Evolutionary conservation across 2,329 filamentous ascomycete species (phyloP), one percentile per base, ranked within the genome.

Genomic region (Aspergillus sp.): DNA sequence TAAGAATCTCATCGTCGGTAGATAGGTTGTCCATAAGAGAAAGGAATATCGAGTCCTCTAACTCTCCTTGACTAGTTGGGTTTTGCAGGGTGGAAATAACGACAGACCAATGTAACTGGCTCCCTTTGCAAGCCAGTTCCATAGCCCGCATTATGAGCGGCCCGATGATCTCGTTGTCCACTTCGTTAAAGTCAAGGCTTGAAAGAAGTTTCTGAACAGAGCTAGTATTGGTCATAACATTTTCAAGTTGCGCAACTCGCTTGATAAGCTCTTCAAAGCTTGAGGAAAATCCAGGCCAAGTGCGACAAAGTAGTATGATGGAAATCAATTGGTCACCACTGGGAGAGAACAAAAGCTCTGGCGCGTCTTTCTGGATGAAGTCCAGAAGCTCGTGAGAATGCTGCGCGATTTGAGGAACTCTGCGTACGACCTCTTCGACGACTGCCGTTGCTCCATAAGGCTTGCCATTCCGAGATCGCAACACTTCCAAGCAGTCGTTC

Each of bases 271-370:
- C 72, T 70, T 69, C 56, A 71, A 77, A 54, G 65, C 75, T 40
- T 73, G 72, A 15, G 78, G 75, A 30, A 57, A 75, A 78, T 3
- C 68, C 72, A 58, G 73, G 64, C 67, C 71, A 74, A 17, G 77
- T 70, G 1, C 82, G 80, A 41, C 87, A 77, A 0, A 82, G 72
- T 48, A 86, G 82, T 0, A 96, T 77, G 11, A 86, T 84, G 0
- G 86, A 83, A 7, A 92, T 77, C 0, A 96, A 72, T 51, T 87
- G 82, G 2, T 82, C 73, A 0, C 85, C 84, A 1, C 91, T 93
- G 0, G 89, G 84, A 0, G 90, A 92, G 2, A 82, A 74, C 3
- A 93, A 74, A 15, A 95, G 75, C 1, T 78, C 74, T 0, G 83
- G 77, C 13, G 89, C 77, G 59, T 87, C 78, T 1, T 84, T 76